Conservation (phyloP, 1,284 basidiomycete genomes). For the Veloboletus limbatus region DNA sequence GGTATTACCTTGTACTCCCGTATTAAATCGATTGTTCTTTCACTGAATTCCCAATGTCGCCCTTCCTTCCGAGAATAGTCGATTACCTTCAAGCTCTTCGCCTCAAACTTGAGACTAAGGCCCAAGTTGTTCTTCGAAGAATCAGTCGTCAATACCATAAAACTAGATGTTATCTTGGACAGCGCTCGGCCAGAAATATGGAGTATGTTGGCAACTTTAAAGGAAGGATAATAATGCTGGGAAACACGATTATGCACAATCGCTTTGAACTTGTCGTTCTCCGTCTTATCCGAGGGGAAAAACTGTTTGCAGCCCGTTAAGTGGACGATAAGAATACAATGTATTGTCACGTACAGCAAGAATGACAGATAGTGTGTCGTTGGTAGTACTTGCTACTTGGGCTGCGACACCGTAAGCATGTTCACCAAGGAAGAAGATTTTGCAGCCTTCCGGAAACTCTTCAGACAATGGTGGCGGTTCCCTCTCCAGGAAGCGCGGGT, state of each 20-base stretch:
- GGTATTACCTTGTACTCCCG: conserved; percentile 73
- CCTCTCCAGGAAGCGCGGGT: conserved; percentile 84
- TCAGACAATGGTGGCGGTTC: conserved; percentile 79
- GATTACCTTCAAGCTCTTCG: conserved; percentile 92
- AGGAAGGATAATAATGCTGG: conserved; percentile 73
- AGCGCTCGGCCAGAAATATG: conserved; percentile 74
- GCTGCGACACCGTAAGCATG: conserved; percentile 95
- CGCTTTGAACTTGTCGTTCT: conserved; percentile 75
- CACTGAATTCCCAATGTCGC: conserved; percentile 91
- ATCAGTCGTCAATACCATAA: conserved; percentile 78
- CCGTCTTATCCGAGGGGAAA: conserved; percentile 77
- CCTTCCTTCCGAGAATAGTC: conserved; percentile 89
- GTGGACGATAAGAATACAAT: conserved; percentile 6
- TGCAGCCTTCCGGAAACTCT: conserved; percentile 89
- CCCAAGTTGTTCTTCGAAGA: conserved; percentile 89
- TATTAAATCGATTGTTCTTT: conserved; percentile 81
- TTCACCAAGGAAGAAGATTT: conserved; percentile 94
- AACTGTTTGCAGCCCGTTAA: conserved; percentile 51
- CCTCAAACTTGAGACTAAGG: conserved; percentile 95
- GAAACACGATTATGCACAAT: conserved; percentile 58
- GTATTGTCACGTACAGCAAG: conserved; percentile 62
- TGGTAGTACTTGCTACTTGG: conserved; percentile 73
- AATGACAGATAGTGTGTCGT: conserved; percentile 69
- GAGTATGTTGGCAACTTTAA: conserved; percentile 67
- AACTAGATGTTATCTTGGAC: conserved; percentile 89